phyloP scores from a whole-genome alignment of 352 stramenopile species.

The Globisporangium ultimum region DNA sequence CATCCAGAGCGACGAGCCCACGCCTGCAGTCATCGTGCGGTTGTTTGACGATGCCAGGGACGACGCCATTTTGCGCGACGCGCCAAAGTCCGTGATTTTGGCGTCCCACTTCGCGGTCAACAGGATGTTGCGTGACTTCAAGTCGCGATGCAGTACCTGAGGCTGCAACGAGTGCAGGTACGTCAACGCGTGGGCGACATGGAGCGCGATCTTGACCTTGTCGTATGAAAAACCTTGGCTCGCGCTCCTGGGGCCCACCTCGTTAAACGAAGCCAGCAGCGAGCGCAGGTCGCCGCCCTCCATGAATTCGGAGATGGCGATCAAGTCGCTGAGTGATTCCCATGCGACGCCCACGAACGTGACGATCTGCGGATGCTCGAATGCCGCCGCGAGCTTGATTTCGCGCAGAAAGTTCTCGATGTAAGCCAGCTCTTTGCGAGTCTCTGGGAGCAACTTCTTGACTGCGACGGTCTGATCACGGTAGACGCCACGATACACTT shows the following conservation, averaged over 20 bases:
- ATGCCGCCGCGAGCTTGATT: conserved; percentile 34
- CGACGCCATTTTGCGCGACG: conserved; percentile 7
- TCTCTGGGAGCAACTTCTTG: conserved; percentile 39
- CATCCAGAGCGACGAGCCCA: conserved; percentile 38
- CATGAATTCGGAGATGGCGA: conserved; percentile 60
- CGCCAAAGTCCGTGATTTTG: conserved; percentile 58
- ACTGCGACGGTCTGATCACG: conserved; percentile 30
- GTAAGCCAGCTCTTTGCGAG: conserved; percentile 30
- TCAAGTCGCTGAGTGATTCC: conserved; percentile 45
- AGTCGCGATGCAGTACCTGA: conserved; percentile 49
- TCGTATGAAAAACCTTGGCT: conserved; percentile 19
- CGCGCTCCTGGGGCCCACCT: conserved; percentile 3
- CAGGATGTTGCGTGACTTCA: conserved; percentile 74
- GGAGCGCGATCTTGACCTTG: conserved; percentile 40
- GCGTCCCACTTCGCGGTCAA: conserved; percentile 30
- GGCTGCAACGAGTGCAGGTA: conserved; percentile 45
- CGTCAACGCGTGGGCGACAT: conserved; percentile 38
- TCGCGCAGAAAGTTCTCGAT: conserved; percentile 41
- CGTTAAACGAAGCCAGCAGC: conserved; percentile 25
- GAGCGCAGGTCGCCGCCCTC: conserved; percentile 40
- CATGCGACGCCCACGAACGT: conserved; percentile 52
- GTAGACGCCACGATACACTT: conserved; percentile 35
- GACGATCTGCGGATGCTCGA: conserved; percentile 53
- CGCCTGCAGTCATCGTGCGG: conserved; percentile 30
- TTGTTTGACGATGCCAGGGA: conserved; percentile 6